Percentiles rank a stretch among this genome's conserved stretches.
These are phyloP conservation scores for Aspergillus sp. DNA, from an alignment of 2,329 filamentous ascomycete species.

Conservation along the genomic window DNA sequence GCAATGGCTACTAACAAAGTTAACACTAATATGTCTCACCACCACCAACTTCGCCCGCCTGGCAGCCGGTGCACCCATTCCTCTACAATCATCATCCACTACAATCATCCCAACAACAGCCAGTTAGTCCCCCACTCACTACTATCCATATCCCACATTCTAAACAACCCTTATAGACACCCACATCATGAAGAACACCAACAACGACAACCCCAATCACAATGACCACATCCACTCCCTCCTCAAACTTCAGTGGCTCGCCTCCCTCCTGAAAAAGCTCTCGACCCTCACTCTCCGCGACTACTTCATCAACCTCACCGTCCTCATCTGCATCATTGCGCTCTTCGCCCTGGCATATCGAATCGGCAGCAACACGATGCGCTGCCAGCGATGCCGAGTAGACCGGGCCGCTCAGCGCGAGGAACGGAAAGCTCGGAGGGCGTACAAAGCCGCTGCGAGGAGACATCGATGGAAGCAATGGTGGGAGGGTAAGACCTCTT, in stretches of 20 bases:
- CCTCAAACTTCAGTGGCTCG: not conserved
- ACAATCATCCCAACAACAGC: no score
- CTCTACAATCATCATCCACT: no score
- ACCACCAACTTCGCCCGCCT: not conserved
- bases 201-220: no score
- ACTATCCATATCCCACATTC: not conserved
- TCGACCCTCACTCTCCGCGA: slow-evolving; percentile 13
- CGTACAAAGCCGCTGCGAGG: slow-evolving; percentile 57
- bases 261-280: not conserved
- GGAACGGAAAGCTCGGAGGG: slow-evolving; percentile 54
- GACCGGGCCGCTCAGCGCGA: slow-evolving; percentile 57
- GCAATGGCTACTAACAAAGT: slow-evolving; percentile 18
- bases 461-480: slow-evolving; percentile 54
- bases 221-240: not conserved
- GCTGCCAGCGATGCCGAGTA: slow-evolving; percentile 52
- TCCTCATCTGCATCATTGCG: slow-evolving; percentile 48
- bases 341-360: slow-evolving; percentile 40
- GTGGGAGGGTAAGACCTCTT: slow-evolving; percentile 45
- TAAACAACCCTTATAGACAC: not conserved
- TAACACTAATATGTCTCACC: slow-evolving; percentile 1
- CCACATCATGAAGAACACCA: not conserved
- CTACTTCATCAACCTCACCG: slow-evolving; percentile 38
- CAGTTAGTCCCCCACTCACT: not conserved
- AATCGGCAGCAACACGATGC: slow-evolving; percentile 43
- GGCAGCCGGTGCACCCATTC: not conserved